Percentiles rank a stretch among this genome's conserved stretches.
Evolutionary conservation across 2,329 filamentous ascomycete species (phyloP).

Genomic region (Fonsecaea multimorphosa): DNA sequence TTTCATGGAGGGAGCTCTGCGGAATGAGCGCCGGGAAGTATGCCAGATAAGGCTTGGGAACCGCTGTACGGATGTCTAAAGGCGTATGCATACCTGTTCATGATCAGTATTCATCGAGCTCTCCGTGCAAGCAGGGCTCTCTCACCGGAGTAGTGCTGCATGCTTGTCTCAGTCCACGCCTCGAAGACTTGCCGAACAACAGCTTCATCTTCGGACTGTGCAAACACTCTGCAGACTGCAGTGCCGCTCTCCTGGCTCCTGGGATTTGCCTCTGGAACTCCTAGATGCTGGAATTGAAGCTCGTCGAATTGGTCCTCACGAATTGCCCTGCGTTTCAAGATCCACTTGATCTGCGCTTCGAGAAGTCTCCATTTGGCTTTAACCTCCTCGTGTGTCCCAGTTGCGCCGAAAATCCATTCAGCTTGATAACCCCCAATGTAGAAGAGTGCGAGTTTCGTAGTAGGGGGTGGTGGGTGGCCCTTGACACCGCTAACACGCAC

Average conservation of each 20-base stretch:
- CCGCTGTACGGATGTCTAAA: conserved; percentile 46
- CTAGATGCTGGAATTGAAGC: conserved; percentile 57
- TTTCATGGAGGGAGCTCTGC: conserved; percentile 41
- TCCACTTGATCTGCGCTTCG: conserved; percentile 51
- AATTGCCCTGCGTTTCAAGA: conserved; percentile 49
- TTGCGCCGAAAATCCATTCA: conserved; percentile 36
- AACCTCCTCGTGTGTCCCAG: conserved; percentile 45
- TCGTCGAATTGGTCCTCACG: conserved; percentile 51
- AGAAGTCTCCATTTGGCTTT: conserved; percentile 58
- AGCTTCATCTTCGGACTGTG: too few relatives aligned
- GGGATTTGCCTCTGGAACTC: conserved; percentile 48
- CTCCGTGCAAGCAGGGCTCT: too few relatives aligned
- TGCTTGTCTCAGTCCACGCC: too few relatives aligned
- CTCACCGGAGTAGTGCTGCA: not conserved
- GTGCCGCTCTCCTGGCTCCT: conserved; percentile 49
- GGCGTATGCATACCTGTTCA: not conserved
- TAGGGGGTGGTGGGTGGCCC: conserved; percentile 50
- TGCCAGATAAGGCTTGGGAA: conserved; percentile 49
- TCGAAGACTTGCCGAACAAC: too few relatives aligned
- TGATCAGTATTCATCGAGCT: too few relatives aligned
- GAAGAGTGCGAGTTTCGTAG: conserved; percentile 52
- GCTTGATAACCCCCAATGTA: conserved; percentile 49
- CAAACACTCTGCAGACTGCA: conserved; percentile 48
- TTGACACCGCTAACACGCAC: conserved; percentile 46
- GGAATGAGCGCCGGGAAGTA: conserved; percentile 49